Base-by-base conservation (phyloP, 345 rosid genomes). In the Diplotaxis tenuifolia region DNA sequence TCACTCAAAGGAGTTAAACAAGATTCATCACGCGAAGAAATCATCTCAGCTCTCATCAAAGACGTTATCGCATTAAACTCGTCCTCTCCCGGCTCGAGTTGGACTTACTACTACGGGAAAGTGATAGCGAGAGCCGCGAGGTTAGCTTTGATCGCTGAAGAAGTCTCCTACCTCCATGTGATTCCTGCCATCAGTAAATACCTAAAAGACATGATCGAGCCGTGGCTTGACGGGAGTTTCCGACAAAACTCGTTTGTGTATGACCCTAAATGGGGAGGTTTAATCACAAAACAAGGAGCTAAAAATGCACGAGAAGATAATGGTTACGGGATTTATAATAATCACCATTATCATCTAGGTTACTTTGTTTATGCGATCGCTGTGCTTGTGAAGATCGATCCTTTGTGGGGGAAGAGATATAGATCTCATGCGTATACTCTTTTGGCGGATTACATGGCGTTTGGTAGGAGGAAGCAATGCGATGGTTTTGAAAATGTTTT, bases 291-390 rank as follows among this genome's bases (percentile, higher is more conserved):
- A 78, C 92, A 78, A 81, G 94, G 97, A 1, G 74, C 86, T 0
- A 47, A 10, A 6, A 96, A 90, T 79, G 32, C 89, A 0, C 87
- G 92, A 27, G 96, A 89, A 0, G 99, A 95, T 81, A 92, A 88
- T 34, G 97, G 99, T 9, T 95, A 88, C 19, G 97, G 97, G 29
- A 11, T 86, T 31, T 95, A 82, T 60, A 92, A 87, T 62, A 89
- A 87, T 52, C 96, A 92, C 62, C 97, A 95, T 78, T 92, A 82
- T 70, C 97, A 92, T 73, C 20, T 95, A 25, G 99, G 99, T 23
- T 95, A 92, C 82, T 95, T 92, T 78, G 82, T 95, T 9, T 92
- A 95, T 42, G 96, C 80, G 4, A 88, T 95, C 75, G 93, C 99
- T 9, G 97, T 90, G 57, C 87, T 95, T 9, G 93, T 81, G 2